Evolutionary conservation across 1,284 basidiomycete species (phyloP).

Genomic region (Austroboletus novae-zelandiae): DNA sequence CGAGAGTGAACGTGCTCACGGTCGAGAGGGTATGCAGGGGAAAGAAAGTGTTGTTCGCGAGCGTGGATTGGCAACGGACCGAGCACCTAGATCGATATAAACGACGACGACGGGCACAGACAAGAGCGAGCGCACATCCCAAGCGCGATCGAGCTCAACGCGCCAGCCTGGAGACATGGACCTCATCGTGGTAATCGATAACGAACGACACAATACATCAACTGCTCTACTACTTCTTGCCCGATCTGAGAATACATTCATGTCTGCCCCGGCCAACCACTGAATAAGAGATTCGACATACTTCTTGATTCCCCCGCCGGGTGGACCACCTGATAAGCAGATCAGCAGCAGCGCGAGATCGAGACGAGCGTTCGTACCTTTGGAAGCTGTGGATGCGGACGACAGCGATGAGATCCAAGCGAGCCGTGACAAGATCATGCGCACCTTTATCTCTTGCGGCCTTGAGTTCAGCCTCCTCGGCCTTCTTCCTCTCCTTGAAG

Average conservation of each 20-base stretch:
- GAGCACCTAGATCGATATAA: constrained; percentile 47
- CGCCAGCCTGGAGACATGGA: constrained; percentile 14
- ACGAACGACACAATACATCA: background rate
- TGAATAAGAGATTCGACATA: constrained; percentile 35
- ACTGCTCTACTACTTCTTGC: background rate
- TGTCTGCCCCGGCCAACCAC: constrained; percentile 59
- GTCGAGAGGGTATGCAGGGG: constrained; percentile 69
- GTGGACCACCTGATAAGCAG: constrained; percentile 52
- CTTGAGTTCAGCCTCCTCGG: constrained; percentile 66
- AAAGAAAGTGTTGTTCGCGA: constrained; percentile 74
- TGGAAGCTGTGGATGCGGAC: constrained; percentile 44
- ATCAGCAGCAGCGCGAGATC: background rate
- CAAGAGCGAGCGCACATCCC: constrained; percentile 23
- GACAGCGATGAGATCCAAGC: background rate
- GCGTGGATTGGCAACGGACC: constrained; percentile 82
- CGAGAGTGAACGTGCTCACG: constrained; percentile 37
- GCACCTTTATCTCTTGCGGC: constrained; percentile 66
- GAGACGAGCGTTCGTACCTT: constrained; percentile 45
- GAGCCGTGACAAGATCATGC: constrained; percentile 13
- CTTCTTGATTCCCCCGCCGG: constrained; percentile 82
- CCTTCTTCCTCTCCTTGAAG: constrained; percentile 73
- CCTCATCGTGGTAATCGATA: constrained; percentile 1
- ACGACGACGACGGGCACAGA: constrained; percentile 1
- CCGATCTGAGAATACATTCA: background rate
- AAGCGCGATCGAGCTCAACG: constrained; percentile 23